Conservation (phyloP, 1,139 yeast species). For the Diutina scorzettiae region DNA sequence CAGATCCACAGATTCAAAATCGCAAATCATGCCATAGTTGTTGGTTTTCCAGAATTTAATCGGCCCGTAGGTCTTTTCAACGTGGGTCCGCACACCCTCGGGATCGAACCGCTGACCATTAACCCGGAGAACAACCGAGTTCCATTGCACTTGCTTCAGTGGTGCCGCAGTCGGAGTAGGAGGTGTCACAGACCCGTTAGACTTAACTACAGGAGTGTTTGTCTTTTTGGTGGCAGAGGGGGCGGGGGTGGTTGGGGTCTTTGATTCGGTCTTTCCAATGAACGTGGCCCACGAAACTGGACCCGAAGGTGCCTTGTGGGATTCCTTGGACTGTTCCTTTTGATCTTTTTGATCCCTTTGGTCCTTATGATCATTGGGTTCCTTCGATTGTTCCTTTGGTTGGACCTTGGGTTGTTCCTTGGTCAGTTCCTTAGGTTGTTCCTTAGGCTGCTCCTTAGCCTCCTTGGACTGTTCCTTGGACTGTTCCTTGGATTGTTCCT, state of each 20-base stretch:
- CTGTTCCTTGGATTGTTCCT: not conserved
- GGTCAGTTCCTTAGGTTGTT: not conserved
- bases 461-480: not conserved
- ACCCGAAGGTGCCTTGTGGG: not conserved
- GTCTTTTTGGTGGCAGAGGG: constrained; percentile 1
- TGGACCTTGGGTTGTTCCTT: not conserved
- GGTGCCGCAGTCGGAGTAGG: not conserved
- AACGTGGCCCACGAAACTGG: not conserved
- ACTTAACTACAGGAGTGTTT: not conserved
- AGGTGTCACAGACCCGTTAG: not conserved
- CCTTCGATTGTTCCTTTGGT: not conserved
- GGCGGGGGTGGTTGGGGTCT: not conserved
- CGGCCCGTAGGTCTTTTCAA: not conserved
- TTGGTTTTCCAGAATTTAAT: constrained; percentile 4
- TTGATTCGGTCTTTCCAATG: not conserved
- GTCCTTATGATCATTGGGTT: not conserved
- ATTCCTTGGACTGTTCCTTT: not conserved
- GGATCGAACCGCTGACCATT: not conserved
- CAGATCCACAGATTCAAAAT: not conserved
- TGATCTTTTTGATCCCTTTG: not conserved
- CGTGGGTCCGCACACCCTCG: not conserved
- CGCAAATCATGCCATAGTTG: not conserved
- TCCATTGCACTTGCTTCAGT: not conserved
- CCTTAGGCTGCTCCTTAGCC: not conserved
- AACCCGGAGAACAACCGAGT: not conserved